Base-by-base conservation (phyloP, 192 early-diverging fungal species). In the Podila minutissima region DNA sequence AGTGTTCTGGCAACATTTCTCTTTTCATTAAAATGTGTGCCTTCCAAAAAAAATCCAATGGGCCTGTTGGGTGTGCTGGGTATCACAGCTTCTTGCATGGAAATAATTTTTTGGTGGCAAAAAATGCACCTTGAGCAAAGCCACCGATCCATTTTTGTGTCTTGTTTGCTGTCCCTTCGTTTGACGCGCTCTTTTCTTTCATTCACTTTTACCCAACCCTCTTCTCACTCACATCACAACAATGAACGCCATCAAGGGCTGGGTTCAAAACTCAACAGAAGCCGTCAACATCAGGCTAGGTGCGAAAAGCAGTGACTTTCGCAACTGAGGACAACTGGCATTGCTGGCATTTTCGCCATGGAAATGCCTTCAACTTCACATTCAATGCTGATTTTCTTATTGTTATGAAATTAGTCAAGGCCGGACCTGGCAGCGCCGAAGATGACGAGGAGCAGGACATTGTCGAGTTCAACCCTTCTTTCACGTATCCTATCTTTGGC, bases 401-500 rank as follows among this genome's bases (percentile, higher is more conserved):
- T n/a, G 11, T 58, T 11, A 53, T 24, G n/a, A 37, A 29, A 28
- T 55, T 73, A 66, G 73, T 82, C 64, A 66, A 74, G 31, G 67
- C 69, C 4, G 61, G 22, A 5, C 67, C 74, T 32, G 67, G 64
- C 1, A 59, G 53, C 57, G 62, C 75, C 12, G 71, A 70, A 5
- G 84, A 85, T 17, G 79, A 84, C 12, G 87, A 76, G 0, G 85
- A 82, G 0, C 74, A 78, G 4, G 82, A 83, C 58, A 72, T 81
- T 24, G 83, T 78, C 0, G 82, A 85, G 67, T 96, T 97, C 83
- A 89, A 92, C 66, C 97, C 97, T 17, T 87, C 85, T 35, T 98
- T 92, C 72, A 96, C 95, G 5, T 96, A 98, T 82, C 92, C 91
- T 22, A 87, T 98, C 31, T 98, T 95, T 85, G 95, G 95, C 11